Evolutionary conservation across 257 asterid genomes (phyloP), one percentile per base, ranked within the genome.

Genomic region (Gentiana straminea): DNA sequence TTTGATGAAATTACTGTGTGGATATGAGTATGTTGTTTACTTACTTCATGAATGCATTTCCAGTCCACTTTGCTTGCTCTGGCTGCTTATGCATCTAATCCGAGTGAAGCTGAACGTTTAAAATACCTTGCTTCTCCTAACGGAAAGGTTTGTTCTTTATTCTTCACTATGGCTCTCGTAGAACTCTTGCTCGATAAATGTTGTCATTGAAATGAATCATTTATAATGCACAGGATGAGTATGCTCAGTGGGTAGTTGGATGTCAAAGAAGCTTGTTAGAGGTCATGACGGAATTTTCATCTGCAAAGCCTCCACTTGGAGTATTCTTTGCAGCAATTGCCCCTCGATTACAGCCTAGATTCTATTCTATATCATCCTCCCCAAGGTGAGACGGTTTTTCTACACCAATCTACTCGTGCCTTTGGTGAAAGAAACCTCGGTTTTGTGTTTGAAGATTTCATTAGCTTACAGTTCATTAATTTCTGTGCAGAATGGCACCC

Each of bases 281-380:
- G 76, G 87, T 92, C 64, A 77, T 92, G 97, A 60, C 89, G 52
- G 97, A 86, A 64, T 89, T 92, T 79, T 84, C 92, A 33, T 92
- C 99, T 13, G 88, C 84, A 65, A 89, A 86, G 73, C 97, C 97
- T 46, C 82, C 95, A 24, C 74, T 89, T 33, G 97, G 97, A 50
- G 96, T 92, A 66, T 92, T 92, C 94, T 92, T 92, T 60, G 99
- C 99, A 7, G 90, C 84, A 36, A 69, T 92, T 69, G 86, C 94
- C 62, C 96, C 94, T 50, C 95, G 97, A n/a, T 61, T 92, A 55
- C 99, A 84, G 61, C 89, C 99, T 43, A 75, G 99, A 79, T 92
- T 83, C 66, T 92, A 92, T 72, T 92, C 99, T 12, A 89, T 92
- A 59, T 92, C 99, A 10, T 92, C 99, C 58, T 92, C 99, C 54